phyloP scores from a whole-genome alignment of 441 rosid species.

The Lepidium campestre region DNA sequence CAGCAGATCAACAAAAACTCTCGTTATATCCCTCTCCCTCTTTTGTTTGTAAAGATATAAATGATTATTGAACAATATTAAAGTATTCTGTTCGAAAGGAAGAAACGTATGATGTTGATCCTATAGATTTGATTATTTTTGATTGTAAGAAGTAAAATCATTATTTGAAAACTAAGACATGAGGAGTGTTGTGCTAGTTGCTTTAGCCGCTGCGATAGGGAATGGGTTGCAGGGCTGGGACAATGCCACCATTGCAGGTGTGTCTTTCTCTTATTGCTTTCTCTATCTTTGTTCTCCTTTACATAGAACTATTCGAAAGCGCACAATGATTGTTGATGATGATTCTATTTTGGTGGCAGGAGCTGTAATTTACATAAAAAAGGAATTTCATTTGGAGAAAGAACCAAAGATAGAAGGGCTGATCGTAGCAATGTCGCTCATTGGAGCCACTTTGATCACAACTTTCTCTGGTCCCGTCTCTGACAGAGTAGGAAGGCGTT shows the following conservation, averaged over 20 bases:
- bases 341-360: constrained; percentile 26
- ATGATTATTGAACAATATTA: not conserved
- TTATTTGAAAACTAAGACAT: constrained; percentile 23
- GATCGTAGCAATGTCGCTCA: constrained; percentile 83
- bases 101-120: not conserved
- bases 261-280: constrained; percentile 1
- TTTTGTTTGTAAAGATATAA: not conserved
- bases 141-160: not conserved
- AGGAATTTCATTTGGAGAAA: constrained; percentile 55
- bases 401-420: constrained; percentile 70
- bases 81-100: not conserved
- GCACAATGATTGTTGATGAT: not conserved
- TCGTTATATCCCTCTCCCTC: not conserved
- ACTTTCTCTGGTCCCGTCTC: constrained; percentile 78
- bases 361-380: constrained; percentile 45
- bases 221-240: constrained; percentile 81
- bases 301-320: not conserved
- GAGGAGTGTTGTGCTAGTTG: constrained; percentile 61
- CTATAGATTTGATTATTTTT: not conserved
- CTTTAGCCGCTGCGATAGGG: constrained; percentile 59
- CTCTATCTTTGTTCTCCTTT: not conserved
- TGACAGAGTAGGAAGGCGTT: constrained; percentile 74
- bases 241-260: constrained; percentile 81
- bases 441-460: constrained; percentile 78
- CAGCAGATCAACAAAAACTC: not conserved